Evolutionary conservation across 2,329 filamentous ascomycete genomes (phyloP).

Genomic region (Tolypocladium pustulatum): DNA sequence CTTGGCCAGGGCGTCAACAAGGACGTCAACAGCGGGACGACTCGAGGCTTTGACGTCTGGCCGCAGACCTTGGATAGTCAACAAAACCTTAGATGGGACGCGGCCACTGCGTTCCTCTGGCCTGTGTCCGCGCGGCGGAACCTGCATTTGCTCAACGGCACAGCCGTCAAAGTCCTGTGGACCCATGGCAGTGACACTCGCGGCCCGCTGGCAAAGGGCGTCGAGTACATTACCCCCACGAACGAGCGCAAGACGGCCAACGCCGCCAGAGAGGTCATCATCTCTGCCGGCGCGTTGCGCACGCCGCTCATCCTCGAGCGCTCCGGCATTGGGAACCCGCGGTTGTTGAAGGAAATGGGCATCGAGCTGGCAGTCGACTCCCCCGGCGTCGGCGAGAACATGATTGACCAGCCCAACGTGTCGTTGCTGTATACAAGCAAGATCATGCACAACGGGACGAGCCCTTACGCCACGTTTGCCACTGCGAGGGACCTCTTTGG

Average conservation of each 20-base stretch:
- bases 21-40: conserved; percentile 28
- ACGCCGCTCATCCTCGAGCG: conserved; percentile 41
- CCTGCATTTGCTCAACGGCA: conserved; percentile 26
- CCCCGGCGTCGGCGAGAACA: conserved; percentile 41
- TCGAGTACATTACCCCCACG: conserved; percentile 24
- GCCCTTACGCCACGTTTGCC: conserved; percentile 21
- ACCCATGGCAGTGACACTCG: conserved; percentile 4
- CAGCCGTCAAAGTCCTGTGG: conserved; percentile 21
- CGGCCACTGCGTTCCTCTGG: conserved; percentile 30
- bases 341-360: conserved; percentile 27
- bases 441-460: conserved; percentile 11
- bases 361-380: conserved; percentile 33
- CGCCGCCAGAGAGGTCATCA: conserved; percentile 35
- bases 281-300: conserved; percentile 37
- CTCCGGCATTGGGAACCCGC: conserved; percentile 38
- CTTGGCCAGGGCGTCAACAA: conserved; percentile 21
- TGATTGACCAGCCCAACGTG: conserved; percentile 37
- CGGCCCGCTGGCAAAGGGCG: conserved; percentile 16
- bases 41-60: conserved; percentile 24
- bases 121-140: conserved; percentile 24
- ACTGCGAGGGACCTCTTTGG: conserved; percentile 25
- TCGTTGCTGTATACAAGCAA: conserved; percentile 13
- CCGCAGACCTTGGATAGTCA: conserved; percentile 29
- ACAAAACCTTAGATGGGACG: conserved; percentile 25
- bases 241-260: conserved; percentile 22